Evolutionary conservation across 163 green algal species (phyloP).

Genomic region (Prototheca stagnorum): DNA sequence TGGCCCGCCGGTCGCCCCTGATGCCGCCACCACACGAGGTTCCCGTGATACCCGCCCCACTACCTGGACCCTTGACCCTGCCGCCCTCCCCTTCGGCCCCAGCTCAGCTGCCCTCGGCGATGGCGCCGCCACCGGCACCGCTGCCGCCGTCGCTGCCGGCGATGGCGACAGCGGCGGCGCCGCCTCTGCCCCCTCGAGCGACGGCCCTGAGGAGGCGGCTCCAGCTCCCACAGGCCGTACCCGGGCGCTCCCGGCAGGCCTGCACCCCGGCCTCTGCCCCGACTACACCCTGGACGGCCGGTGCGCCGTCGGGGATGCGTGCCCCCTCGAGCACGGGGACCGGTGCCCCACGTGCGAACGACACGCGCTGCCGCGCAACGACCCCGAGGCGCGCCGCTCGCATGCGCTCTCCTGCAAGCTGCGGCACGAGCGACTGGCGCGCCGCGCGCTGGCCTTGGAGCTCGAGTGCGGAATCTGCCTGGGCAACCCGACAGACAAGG

Average conservation of each 20-base stretch:
- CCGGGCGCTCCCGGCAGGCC: too few relatives aligned
- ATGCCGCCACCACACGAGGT: too few relatives aligned
- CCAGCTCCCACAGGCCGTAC: too few relatives aligned
- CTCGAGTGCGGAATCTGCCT: constrained; percentile 71
- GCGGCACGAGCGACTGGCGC: constrained; percentile 28
- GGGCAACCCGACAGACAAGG: constrained; percentile 44
- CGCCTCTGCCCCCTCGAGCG: constrained; percentile 1
- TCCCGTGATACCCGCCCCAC: too few relatives aligned
- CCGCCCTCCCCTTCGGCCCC: too few relatives aligned
- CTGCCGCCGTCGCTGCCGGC: not conserved
- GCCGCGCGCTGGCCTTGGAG: constrained; percentile 12
- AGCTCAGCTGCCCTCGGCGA: too few relatives aligned
- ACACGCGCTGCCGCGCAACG: constrained; percentile 34
- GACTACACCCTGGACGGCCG: constrained; percentile 23
- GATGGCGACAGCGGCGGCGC: not conserved
- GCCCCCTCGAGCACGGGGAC: constrained; percentile 39
- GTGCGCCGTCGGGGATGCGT: constrained; percentile 30
- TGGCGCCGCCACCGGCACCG: too few relatives aligned
- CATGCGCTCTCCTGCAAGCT: constrained; percentile 34
- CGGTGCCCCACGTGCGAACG: constrained; percentile 36
- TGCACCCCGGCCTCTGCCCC: constrained; percentile 38
- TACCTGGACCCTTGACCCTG: too few relatives aligned
- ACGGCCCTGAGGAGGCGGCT: too few relatives aligned
- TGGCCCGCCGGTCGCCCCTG: too few relatives aligned
- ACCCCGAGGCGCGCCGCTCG: constrained; percentile 10